Base-by-base conservation (phyloP, 2,329 filamentous ascomycete species). In the Corinectria fuckeliana region DNA sequence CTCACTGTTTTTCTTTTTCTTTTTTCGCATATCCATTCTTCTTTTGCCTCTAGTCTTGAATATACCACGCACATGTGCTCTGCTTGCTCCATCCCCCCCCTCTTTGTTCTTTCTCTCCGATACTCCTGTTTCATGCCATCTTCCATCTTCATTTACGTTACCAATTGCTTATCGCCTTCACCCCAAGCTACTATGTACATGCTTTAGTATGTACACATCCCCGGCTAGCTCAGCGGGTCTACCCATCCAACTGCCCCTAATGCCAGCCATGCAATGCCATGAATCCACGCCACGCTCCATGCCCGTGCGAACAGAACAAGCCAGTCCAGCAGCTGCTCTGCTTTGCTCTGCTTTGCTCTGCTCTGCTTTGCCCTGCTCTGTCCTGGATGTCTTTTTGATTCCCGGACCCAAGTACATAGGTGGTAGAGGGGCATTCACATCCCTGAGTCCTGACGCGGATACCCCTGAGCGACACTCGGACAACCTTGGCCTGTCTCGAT, bases 391-490 rank as follows among this genome's bases (percentile, higher is more conserved):
- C n/a, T n/a, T n/a, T n/a, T n/a, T n/a, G n/a, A n/a, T n/a, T n/a
- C n/a, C n/a, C n/a, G n/a, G n/a, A n/a, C n/a, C n/a, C n/a, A n/a
- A n/a, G n/a, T n/a, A n/a, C n/a, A n/a, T n/a, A n/a, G 25, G 16
- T 14, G 5, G 11, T 11, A 21, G 45, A 48, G 30, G 45, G 30
- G 16, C 26, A 48, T 18, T n/a, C 47, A 32, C 16, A 26, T 36
- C 50, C 34, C 23, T 41, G 42, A 55, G 53, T 30, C 56, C 38
- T 47, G 44, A 45, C 56, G 50, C 51, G 45, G 56, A 54, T 58
- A 50, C 56, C 56, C 56, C 56, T 58, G 50, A 47, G 50, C 49
- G 50, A 58, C 44, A 53, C 50, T 58, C 44, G 20, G 42, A 44
- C 38, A 50, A 38, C 41, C 56, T 49, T 54, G 44, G 56, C 47